Conservation (phyloP, 73 alveolate species). For the Stentor roeselii region DNA sequence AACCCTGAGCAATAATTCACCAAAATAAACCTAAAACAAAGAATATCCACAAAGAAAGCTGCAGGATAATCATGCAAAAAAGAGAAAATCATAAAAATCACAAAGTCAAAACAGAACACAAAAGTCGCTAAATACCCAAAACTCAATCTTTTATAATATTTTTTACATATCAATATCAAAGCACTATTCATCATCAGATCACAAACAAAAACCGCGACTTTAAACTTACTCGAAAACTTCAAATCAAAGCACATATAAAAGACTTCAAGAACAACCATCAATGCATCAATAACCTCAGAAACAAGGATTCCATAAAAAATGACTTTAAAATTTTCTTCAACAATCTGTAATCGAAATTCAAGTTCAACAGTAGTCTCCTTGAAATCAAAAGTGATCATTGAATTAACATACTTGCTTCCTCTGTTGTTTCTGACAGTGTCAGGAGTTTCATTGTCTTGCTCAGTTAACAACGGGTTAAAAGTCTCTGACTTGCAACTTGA, state of each 20-base stretch:
- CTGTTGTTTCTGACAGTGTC: not conserved
- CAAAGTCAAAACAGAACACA: not conserved
- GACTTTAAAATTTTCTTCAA: not conserved
- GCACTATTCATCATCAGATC: not conserved
- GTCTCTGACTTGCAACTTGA: not conserved
- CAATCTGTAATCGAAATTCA: not conserved
- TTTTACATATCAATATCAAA: not conserved
- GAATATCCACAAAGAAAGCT: not conserved
- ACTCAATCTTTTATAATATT: too few relatives aligned
- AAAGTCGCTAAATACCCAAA: not conserved
- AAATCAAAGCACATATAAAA: not conserved
- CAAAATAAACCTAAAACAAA: not conserved
- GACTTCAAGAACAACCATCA: not conserved
- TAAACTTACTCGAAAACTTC: not conserved
- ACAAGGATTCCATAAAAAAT: not conserved
- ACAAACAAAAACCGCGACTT: not conserved
- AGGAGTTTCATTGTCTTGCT: not conserved
- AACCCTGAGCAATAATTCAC: not conserved
- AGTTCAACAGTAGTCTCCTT: not conserved
- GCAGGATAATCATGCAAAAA: not conserved
- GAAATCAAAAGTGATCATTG: not conserved
- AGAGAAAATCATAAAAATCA: not conserved
- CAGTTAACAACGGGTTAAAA: not conserved
- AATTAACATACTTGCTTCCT: not conserved
- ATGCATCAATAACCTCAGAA: not conserved